phyloP scores from a whole-genome alignment of 2,329 filamentous ascomycete species.

The Diaporthe destruens region DNA sequence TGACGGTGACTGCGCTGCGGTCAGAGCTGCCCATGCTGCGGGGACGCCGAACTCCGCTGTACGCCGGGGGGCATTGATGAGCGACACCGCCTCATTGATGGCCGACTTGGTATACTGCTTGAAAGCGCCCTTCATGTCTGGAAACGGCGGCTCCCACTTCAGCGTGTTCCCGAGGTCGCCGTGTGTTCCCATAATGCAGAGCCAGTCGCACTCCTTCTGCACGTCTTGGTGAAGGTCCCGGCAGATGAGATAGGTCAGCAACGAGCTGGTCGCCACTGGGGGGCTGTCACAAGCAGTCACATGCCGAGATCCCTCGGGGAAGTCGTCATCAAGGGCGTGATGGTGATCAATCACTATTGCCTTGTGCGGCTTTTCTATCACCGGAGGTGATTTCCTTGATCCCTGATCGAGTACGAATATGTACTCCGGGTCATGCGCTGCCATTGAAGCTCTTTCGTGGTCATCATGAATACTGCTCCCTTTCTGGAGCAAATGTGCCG shows the following conservation, averaged over 20 bases:
- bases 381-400: conserved; percentile 65
- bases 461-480: conserved; percentile 70
- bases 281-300: conserved; percentile 74
- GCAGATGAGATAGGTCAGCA: conserved; percentile 75
- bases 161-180: conserved; percentile 74
- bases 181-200: conserved; percentile 74
- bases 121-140: conserved; percentile 72
- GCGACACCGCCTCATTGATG: conserved; percentile 72
- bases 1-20: conserved; percentile 61
- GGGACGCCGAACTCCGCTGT: conserved; percentile 71
- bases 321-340: conserved; percentile 64
- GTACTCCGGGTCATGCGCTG: conserved; percentile 62
- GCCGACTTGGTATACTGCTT: conserved; percentile 72
- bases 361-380: conserved; percentile 63
- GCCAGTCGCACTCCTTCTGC: conserved; percentile 65
- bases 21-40: conserved; percentile 71
- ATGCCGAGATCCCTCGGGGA: conserved; percentile 66
- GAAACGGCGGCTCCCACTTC: conserved; percentile 76
- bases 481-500: conserved; percentile 70
- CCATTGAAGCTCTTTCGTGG: conserved; percentile 64
- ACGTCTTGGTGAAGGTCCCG: conserved; percentile 66
- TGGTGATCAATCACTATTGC: conserved; percentile 76
- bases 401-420: conserved; percentile 77
- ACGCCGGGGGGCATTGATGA: conserved; percentile 74
- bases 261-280: conserved; percentile 73